These are phyloP conservation scores for Penicillium sp. DNA, from an alignment of 2,329 filamentous ascomycete genomes.

Conservation along the genomic window DNA sequence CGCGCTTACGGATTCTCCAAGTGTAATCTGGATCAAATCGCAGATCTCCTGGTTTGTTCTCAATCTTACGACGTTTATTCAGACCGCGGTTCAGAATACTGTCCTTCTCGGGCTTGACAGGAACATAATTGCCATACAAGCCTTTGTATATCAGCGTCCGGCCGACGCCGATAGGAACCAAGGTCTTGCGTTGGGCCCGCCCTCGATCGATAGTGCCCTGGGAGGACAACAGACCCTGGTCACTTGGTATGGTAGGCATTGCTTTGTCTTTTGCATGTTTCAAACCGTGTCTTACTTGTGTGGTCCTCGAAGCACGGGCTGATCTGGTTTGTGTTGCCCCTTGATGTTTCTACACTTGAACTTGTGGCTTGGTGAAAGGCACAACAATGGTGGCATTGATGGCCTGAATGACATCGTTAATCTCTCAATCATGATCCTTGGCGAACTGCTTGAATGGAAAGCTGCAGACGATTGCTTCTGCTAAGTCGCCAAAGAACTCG, in stretches of 20 bases:
- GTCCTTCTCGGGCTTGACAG: conserved; percentile 3
- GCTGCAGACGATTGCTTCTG: conserved; percentile 21
- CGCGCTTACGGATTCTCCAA: not conserved
- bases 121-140: conserved; percentile 13
- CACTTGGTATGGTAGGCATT: not conserved
- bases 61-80: not conserved
- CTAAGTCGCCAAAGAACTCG: conserved; percentile 33
- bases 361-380: conserved; percentile 24
- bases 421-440: conserved; percentile 24
- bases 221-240: not conserved
- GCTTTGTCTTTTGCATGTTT: not conserved
- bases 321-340: conserved; percentile 1
- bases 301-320: not conserved
- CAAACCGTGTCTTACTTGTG: not conserved
- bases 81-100: not conserved
- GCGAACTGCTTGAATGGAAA: conserved; percentile 36
- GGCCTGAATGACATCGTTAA: conserved; percentile 25
- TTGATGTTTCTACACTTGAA: conserved; percentile 7
- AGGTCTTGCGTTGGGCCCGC: conserved; percentile 6
- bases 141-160: conserved; percentile 14
- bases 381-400: conserved; percentile 27
- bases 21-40: not conserved
- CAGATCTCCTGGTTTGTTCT: not conserved
- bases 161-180: conserved; percentile 3
- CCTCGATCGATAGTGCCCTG: not conserved